Conservation (phyloP, 768 basidiomycete species). For the Psilocybe tampanensis region DNA sequence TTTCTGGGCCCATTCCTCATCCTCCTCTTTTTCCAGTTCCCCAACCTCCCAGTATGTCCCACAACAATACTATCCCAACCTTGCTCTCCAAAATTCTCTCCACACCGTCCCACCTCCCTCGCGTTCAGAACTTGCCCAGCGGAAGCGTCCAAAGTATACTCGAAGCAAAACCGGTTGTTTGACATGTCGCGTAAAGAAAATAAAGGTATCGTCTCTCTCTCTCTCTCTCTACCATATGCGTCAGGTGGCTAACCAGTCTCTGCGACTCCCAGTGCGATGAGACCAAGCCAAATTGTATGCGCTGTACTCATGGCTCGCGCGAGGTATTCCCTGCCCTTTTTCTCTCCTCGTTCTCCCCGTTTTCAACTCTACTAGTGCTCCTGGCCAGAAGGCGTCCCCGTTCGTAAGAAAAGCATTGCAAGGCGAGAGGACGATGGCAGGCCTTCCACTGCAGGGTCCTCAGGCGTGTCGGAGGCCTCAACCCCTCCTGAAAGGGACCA, state of each 20-base stretch:
- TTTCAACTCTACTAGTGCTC: constrained; percentile 56
- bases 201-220: constrained; percentile 63
- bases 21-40: constrained; percentile 29
- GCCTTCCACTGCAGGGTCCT: constrained; percentile 78
- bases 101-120: constrained; percentile 53
- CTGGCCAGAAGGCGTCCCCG: constrained; percentile 81
- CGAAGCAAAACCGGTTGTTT: constrained; percentile 94
- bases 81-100: constrained; percentile 34
- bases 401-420: constrained; percentile 63
- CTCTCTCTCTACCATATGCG: too few species aligned
- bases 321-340: constrained; percentile 52
- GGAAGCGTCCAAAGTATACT: constrained; percentile 91
- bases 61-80: constrained; percentile 39
- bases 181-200: constrained; percentile 92
- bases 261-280: constrained; percentile 75
- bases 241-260: neutral
- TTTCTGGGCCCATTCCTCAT: constrained; percentile 15
- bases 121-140: constrained; percentile 51
- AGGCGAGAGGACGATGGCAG: constrained; percentile 66
- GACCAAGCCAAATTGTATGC: constrained; percentile 82
- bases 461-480: constrained; percentile 70
- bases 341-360: neutral
- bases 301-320: constrained; percentile 84
- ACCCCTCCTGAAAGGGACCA: constrained; percentile 71
- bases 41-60: constrained; percentile 45